Conservation (phyloP, 345 rosid genomes). For the Cardamine occulta region DNA sequence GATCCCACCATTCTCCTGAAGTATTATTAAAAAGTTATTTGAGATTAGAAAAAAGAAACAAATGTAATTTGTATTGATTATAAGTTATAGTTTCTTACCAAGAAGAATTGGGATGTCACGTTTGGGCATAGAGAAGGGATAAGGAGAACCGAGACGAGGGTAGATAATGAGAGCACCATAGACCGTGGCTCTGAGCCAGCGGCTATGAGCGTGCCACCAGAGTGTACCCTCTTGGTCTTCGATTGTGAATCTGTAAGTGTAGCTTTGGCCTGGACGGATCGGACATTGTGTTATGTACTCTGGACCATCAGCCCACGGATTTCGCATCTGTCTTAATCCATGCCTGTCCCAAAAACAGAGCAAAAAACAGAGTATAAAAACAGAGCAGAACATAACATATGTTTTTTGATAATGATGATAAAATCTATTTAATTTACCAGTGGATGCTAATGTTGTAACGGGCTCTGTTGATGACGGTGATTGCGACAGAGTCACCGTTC, state of each 20-base stretch:
- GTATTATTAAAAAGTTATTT: not conserved
- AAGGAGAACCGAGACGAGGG: slow-evolving; percentile 62
- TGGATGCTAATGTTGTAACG: slow-evolving; percentile 71
- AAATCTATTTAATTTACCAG: slow-evolving; percentile 51
- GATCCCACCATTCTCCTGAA: slow-evolving; percentile 91
- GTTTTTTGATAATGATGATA: not conserved
- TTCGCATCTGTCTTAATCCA: slow-evolving; percentile 65
- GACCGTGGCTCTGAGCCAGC: slow-evolving; percentile 83
- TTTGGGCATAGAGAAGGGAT: slow-evolving; percentile 68
- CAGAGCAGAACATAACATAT: slow-evolving; percentile 13
- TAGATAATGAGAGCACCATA: slow-evolving; percentile 76
- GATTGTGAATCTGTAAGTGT: slow-evolving; percentile 63
- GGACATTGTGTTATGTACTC: slow-evolving; percentile 86
- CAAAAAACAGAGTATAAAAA: slow-evolving; percentile 25
- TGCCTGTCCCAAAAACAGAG: slow-evolving; percentile 52
- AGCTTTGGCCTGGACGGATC: slow-evolving; percentile 67
- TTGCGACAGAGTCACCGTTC: slow-evolving; percentile 71
- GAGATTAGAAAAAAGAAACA: not conserved
- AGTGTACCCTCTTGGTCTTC: slow-evolving; percentile 75
- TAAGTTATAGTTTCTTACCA: slow-evolving; percentile 41
- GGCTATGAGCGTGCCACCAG: slow-evolving; percentile 97
- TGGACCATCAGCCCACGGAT: slow-evolving; percentile 96
- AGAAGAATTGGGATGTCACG: slow-evolving; percentile 70
- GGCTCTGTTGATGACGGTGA: slow-evolving; percentile 69
- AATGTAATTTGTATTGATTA: not conserved